Conservation (phyloP, 345 rosid genomes). For the Camelina sativa region DNA sequence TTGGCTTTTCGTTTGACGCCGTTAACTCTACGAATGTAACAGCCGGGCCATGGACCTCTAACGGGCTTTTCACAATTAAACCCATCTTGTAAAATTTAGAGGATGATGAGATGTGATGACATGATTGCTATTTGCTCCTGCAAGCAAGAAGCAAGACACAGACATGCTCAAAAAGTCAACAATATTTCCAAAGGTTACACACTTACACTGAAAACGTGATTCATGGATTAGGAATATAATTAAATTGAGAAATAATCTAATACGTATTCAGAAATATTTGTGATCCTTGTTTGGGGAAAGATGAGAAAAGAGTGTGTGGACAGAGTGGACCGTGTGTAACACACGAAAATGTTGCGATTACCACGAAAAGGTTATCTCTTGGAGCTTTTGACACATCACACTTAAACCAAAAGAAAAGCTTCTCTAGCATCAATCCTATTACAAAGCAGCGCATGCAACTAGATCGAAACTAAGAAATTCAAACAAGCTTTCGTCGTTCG, state of each 20-base stretch:
- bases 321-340: constrained; percentile 40
- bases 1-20: neutral
- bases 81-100: constrained; percentile 1
- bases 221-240: no score
- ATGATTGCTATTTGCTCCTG: no score
- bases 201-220: no score
- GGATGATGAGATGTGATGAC: neutral
- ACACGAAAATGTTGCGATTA: constrained; percentile 29
- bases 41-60: neutral
- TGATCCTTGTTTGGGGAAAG: neutral
- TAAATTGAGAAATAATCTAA: no score
- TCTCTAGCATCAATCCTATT: neutral
- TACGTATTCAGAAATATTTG: neutral
- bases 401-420: neutral
- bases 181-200: no score
- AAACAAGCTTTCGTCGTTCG: constrained; percentile 14
- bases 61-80: constrained; percentile 5
- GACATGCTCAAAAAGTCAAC: neutral
- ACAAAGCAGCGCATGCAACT: constrained; percentile 27
- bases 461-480: constrained; percentile 20
- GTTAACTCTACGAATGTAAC: neutral
- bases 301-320: constrained; percentile 33
- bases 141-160: no score
- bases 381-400: constrained; percentile 11
- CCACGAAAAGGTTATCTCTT: constrained; percentile 44